These are phyloP conservation scores for Spiraea crenata DNA, from an alignment of 331 rosid genomes.

Conservation along the genomic window DNA sequence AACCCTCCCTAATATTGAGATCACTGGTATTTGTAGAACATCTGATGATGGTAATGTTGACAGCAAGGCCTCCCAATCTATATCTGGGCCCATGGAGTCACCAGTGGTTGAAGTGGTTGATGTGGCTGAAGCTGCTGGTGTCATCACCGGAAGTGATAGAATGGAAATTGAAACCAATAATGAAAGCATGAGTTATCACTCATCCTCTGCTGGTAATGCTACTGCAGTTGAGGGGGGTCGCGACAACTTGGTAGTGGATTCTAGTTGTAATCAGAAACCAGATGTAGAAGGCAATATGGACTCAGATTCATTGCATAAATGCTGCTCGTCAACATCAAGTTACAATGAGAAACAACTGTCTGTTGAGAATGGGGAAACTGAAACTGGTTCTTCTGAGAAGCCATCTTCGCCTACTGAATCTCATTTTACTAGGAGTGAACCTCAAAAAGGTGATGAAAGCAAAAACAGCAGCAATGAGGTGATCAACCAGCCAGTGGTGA, in stretches of 20 bases:
- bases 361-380: neutral
- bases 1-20: conserved; percentile 12
- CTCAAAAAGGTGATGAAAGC: neutral
- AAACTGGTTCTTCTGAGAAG: neutral
- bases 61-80: conserved; percentile 11
- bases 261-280: neutral
- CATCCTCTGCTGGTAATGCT: neutral
- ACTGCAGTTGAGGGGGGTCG: neutral
- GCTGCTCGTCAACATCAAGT: neutral
- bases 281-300: neutral
- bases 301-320: neutral
- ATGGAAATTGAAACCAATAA: conserved; percentile 25
- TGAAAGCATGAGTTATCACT: conserved; percentile 14
- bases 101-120: conserved; percentile 25
- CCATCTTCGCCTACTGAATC: neutral
- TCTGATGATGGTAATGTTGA: conserved; percentile 18
- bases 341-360: neutral
- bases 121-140: conserved; percentile 23
- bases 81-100: conserved; percentile 16
- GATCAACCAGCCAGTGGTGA: neutral
- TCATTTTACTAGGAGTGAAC: neutral
- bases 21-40: conserved; percentile 10
- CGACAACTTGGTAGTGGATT: neutral
- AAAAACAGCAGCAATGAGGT: neutral
- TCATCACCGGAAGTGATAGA: conserved; percentile 22